These are phyloP conservation scores for Trichoderma virens DNA, from an alignment of 495 filamentous ascomycete species.

Conservation along the genomic window DNA sequence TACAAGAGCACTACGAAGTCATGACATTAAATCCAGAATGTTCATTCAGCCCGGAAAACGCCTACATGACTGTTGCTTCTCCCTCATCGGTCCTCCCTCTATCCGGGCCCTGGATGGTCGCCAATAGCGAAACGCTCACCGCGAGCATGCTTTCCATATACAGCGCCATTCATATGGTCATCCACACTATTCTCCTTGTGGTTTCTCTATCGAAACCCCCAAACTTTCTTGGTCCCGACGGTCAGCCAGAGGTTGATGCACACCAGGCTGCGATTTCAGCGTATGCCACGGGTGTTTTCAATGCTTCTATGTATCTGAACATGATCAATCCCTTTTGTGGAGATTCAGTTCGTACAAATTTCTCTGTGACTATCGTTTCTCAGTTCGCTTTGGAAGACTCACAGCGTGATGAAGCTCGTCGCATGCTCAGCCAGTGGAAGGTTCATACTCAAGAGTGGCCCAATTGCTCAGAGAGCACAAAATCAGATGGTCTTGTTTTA, in stretches of 20 bases:
- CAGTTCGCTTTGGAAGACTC: not conserved
- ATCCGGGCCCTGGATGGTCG: not conserved
- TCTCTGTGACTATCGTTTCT: not conserved
- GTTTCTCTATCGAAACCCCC: not conserved
- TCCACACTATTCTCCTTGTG: not conserved
- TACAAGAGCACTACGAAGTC: not conserved
- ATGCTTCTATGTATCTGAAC: not conserved
- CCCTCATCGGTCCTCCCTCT: not conserved
- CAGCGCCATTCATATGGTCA: not conserved
- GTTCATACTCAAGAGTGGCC: not conserved
- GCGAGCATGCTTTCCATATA: not conserved
- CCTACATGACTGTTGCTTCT: not conserved
- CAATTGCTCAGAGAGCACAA: not conserved
- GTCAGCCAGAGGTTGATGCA: not conserved
- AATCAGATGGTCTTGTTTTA: not conserved
- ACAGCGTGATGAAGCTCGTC: not conserved
- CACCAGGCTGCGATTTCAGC: not conserved
- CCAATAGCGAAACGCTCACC: not conserved
- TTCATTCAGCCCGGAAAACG: not conserved
- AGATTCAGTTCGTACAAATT: not conserved
- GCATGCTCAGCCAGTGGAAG: not conserved
- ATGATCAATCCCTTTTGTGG: constrained; percentile 1
- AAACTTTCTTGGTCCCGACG: not conserved
- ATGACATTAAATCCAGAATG: not conserved
- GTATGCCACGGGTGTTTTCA: not conserved